Evolutionary conservation across 2,329 filamentous ascomycete species (phyloP).

Genomic region (Metarhizium robertsii): DNA sequence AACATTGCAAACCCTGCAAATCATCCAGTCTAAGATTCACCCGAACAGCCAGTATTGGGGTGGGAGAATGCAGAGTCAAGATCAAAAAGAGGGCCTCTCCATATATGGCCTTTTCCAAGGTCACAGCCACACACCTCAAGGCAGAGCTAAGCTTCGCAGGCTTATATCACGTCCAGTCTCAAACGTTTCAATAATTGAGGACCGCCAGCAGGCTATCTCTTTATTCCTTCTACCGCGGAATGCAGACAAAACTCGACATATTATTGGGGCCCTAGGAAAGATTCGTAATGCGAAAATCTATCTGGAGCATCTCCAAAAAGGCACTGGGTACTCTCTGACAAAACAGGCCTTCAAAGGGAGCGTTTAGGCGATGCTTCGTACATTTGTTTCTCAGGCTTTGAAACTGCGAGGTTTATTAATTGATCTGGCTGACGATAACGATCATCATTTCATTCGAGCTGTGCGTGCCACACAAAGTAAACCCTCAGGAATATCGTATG

Average conservation of each 20-base stretch:
- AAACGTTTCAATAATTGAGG: constrained; percentile 56
- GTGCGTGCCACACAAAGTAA: background rate
- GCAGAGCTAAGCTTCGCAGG: constrained; percentile 63
- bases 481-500: background rate
- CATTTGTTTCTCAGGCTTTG: constrained; percentile 64
- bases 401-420: constrained; percentile 55
- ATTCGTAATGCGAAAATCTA: constrained; percentile 67
- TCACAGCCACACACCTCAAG: constrained; percentile 69
- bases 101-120: constrained; percentile 75
- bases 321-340: constrained; percentile 48
- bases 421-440: constrained; percentile 7
- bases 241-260: constrained; percentile 37
- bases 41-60: constrained; percentile 74
- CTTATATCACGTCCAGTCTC: constrained; percentile 72
- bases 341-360: constrained; percentile 49
- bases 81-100: constrained; percentile 72
- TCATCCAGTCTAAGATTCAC: constrained; percentile 73
- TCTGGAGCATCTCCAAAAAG: constrained; percentile 65
- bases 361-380: constrained; percentile 62
- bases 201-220: constrained; percentile 61
- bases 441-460: background rate
- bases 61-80: constrained; percentile 30
- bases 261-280: constrained; percentile 54
- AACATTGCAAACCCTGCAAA: constrained; percentile 73
- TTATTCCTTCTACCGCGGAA: constrained; percentile 63